Evolutionary conservation across 805 yeast species (phyloP).

Genomic region (Metschnikowia corniflorae): DNA sequence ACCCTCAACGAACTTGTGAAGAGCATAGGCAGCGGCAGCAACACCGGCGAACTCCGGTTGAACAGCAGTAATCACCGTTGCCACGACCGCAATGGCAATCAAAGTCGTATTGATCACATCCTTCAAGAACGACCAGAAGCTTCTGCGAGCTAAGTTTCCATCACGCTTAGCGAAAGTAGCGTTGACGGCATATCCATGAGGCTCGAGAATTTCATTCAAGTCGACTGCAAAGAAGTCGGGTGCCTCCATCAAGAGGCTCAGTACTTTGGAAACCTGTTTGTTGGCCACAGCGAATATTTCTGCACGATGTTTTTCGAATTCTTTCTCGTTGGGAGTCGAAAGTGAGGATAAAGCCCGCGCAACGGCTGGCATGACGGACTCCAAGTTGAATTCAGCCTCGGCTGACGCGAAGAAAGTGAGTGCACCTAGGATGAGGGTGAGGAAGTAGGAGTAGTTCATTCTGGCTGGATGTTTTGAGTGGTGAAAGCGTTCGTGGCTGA

Average conservation of each 20-base stretch:
- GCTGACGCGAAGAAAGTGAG: background rate
- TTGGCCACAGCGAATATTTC: background rate
- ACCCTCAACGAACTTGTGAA: background rate
- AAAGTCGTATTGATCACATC: background rate
- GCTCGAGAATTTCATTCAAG: conserved; percentile 2
- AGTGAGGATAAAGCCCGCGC: background rate
- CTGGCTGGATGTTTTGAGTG: no score
- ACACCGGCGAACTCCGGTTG: conserved; percentile 2
- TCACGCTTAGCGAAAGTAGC: background rate
- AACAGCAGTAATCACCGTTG: background rate
- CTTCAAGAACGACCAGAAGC: conserved; percentile 2
- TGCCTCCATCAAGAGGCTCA: conserved; percentile 1
- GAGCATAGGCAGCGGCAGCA: conserved; percentile 1
- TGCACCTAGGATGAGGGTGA: background rate
- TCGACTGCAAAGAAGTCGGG: conserved; percentile 1
- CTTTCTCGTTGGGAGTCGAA: background rate
- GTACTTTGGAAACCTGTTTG: background rate
- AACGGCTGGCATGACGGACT: background rate
- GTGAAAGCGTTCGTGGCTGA: no score
- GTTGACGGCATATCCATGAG: background rate
- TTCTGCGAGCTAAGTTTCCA: background rate
- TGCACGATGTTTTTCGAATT: background rate
- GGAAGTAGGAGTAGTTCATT: background rate
- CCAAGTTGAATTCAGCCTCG: background rate
- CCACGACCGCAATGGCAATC: background rate